These are phyloP conservation scores for Verticillium zaregamsianum DNA, from an alignment of 2,329 filamentous ascomycete species.

Conservation along the genomic window DNA sequence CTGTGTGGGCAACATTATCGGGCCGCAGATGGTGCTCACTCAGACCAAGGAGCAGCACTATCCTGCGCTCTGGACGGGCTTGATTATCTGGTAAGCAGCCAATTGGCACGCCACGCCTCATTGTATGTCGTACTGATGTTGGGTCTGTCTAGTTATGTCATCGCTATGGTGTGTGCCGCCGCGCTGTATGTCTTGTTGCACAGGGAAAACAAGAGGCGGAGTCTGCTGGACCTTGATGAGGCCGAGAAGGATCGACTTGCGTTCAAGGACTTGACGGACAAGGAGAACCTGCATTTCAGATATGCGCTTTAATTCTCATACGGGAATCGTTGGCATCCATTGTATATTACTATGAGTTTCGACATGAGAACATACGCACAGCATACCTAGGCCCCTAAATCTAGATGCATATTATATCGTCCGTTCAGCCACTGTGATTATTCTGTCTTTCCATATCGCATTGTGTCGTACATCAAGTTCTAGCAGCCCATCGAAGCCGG, in stretches of 20 bases:
- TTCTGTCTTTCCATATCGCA: too few species aligned
- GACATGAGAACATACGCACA: too few species aligned
- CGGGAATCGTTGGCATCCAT: too few species aligned
- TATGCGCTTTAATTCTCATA: background rate
- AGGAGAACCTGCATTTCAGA: constrained; percentile 3
- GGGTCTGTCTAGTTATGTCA: background rate
- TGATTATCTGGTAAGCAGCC: constrained; percentile 46
- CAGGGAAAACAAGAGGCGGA: constrained; percentile 2
- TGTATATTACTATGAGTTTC: too few species aligned
- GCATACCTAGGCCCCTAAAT: too few species aligned
- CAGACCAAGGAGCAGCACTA: constrained; percentile 49
- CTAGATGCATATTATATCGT: too few species aligned
- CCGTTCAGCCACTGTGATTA: too few species aligned
- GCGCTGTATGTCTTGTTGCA: background rate
- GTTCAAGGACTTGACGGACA: constrained; percentile 3
- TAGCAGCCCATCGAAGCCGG: too few species aligned
- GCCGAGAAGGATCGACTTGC: background rate
- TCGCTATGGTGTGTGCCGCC: background rate
- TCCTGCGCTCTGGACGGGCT: constrained; percentile 49
- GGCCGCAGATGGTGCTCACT: constrained; percentile 50
- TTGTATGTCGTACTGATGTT: background rate
- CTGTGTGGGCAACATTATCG: constrained; percentile 56
- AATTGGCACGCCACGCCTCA: too few species aligned
- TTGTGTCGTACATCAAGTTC: too few species aligned
- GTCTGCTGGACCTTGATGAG: background rate